Evolutionary conservation across 2,329 filamentous ascomycete genomes (phyloP), one percentile per base, ranked within the genome.

Genomic region (Mollisia scopiformis): DNA sequence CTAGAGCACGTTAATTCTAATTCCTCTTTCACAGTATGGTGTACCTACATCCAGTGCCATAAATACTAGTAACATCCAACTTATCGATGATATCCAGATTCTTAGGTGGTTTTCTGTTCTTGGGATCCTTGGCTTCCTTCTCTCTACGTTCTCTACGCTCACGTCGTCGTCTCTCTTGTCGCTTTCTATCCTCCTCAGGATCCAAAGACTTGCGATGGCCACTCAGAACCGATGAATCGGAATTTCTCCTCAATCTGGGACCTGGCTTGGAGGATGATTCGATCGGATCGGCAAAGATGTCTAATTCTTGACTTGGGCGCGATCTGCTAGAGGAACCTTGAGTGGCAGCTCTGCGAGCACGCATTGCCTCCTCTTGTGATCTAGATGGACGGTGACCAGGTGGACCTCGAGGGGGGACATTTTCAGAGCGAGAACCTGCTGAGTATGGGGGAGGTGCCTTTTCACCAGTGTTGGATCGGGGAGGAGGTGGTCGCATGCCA

Each of bases 31-130:
- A 7, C 6, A 50, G 11, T 6, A 3, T 23, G 1, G 30, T 25
- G 52, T 50, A 87, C 91, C 78, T 81, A 96, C 92, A 80, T 77
- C 94, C 93, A 70, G 90, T 92, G 59, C 95, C 94, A 73, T 96
- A 97, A 69, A 98, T 96, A 75, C 93, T 93, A 4, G 93, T 97
- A 64, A 95, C 93, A 79, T 98, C 95, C 66, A 99, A 81, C 75
- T 97, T 94, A 78, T 99, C 95, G 71, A 99, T 98, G 49, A 98
- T 85, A 74, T 99, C 95, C 66, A 98, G 76, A 31, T 83, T 73
- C 2, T 71, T 68, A 46, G 71, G 74, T 33, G 76, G 72, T 64
- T 71, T 76, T 57, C 66, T 71, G 6, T 62, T 53, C 39, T 69
- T 71, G 4, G 57, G 57, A 75, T 78, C 68, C 67, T 82, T 83